A percentile compares a stretch with the other conserved stretches of the same genome.
phyloP scores from a whole-genome alignment of 768 basidiomycete species.

The Lactifluus piperatus region DNA sequence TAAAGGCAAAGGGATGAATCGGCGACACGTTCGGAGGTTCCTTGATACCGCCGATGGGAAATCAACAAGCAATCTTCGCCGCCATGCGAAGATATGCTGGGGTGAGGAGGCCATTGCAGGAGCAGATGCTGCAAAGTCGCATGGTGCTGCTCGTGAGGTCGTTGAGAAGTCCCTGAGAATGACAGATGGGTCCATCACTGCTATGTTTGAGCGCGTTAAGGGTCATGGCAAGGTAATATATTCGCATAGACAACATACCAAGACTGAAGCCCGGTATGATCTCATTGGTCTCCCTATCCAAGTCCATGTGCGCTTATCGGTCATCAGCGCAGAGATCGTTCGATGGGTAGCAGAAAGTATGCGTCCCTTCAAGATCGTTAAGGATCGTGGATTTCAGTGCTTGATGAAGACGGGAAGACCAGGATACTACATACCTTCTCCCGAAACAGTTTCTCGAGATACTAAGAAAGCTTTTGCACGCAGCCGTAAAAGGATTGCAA shows the following conservation, averaged over 20 bases:
- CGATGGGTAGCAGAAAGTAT: no score
- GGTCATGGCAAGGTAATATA: neutral
- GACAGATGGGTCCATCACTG: neutral
- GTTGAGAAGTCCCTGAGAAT: neutral
- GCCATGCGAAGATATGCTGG: neutral
- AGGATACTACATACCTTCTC: no score
- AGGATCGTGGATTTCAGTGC: no score
- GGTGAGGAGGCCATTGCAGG: neutral
- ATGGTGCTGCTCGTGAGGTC: neutral
- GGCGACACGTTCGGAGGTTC: neutral
- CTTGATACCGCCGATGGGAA: neutral
- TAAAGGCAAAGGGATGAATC: neutral
- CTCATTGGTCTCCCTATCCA: neutral
- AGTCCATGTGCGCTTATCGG: no score
- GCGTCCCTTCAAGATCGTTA: no score
- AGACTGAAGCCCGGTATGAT: constrained; percentile 20
- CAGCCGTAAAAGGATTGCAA: no score
- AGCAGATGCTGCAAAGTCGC: neutral
- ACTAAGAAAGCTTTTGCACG: no score
- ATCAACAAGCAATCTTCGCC: neutral
- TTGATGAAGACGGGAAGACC: no score
- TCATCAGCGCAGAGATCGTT: no score
- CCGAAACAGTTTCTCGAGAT: no score
- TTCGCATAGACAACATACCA: constrained; percentile 16
- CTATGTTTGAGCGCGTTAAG: neutral